Conservation (phyloP, 371 early-diverging fungal genomes). For the Funneliformis caledonium region DNA sequence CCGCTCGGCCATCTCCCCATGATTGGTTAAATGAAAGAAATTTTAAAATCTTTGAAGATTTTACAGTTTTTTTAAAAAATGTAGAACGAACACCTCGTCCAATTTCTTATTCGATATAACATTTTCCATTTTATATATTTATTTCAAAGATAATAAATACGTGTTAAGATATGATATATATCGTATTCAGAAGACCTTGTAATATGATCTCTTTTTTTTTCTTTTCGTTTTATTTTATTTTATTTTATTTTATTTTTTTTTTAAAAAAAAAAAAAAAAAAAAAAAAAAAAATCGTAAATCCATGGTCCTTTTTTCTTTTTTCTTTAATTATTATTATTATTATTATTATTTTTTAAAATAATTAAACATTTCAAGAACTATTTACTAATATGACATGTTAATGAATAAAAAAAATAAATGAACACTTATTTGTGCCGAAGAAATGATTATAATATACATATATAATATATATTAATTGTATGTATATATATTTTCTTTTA, state of each 20-base stretch:
- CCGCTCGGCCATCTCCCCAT: constrained; percentile 61
- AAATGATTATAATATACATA: not conserved
- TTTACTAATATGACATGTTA: not conserved
- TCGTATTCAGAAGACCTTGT: not conserved
- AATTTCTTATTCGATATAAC: no score
- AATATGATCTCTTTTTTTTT: not conserved
- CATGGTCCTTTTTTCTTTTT: no score
- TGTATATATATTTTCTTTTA: constrained; percentile 5
- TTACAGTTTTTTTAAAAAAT: not conserved
- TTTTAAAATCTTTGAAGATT: not conserved
- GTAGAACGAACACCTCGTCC: no score
- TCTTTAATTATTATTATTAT: not conserved
- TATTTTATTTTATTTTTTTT: no score
- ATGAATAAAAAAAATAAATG: not conserved
- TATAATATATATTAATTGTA: not conserved
- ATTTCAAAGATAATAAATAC: no score
- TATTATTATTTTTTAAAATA: not conserved
- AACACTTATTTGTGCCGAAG: not conserved
- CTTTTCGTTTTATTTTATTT: no score
- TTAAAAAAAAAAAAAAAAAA: no score
- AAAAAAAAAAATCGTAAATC: no score
- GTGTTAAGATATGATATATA: not conserved
- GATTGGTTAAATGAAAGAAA: not conserved
- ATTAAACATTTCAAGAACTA: no score
- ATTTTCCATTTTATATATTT: no score